Percentiles rank a stretch among this genome's conserved stretches.
Evolutionary conservation across 1,284 basidiomycete species (phyloP).

Genomic region (Sporisorium exsertum): DNA sequence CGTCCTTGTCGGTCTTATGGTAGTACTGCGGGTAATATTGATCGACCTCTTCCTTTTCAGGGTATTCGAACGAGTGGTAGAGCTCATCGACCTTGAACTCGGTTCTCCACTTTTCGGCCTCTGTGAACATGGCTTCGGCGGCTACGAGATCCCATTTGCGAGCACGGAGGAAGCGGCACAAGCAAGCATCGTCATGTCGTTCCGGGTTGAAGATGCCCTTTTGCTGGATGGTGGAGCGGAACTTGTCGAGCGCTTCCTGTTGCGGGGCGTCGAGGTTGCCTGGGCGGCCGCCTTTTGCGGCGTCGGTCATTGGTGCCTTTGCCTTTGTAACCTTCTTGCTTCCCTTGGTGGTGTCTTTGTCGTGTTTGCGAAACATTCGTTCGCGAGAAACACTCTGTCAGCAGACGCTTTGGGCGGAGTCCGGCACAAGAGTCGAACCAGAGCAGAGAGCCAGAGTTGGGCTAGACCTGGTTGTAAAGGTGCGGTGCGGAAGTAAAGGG

Average conservation of each 20-base stretch:
- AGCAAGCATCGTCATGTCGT: slow-evolving; percentile 67
- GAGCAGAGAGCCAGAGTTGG: not conserved
- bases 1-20: slow-evolving; percentile 97
- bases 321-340: slow-evolving; percentile 51
- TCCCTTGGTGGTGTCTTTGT: slow-evolving; percentile 49
- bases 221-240: slow-evolving; percentile 60
- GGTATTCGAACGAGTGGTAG: slow-evolving; percentile 85
- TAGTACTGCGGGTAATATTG: slow-evolving; percentile 95
- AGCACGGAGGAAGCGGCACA: slow-evolving; percentile 81
- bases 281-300: slow-evolving; percentile 56
- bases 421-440: not conserved
- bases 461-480: not conserved
- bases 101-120: slow-evolving; percentile 89
- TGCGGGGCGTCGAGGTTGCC: slow-evolving; percentile 63
- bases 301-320: slow-evolving; percentile 34
- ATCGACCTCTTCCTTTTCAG: slow-evolving; percentile 84
- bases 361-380: slow-evolving; percentile 53
- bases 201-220: slow-evolving; percentile 63
- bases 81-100: slow-evolving; percentile 89
- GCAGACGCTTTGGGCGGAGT: no score
- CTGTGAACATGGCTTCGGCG: slow-evolving; percentile 85
- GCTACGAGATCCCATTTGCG: slow-evolving; percentile 88
- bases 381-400: not conserved
- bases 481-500: not conserved
- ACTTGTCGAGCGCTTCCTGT: slow-evolving; percentile 60